Base-by-base conservation (phyloP, 768 basidiomycete genomes). In the Rhodotorula diobovata region DNA sequence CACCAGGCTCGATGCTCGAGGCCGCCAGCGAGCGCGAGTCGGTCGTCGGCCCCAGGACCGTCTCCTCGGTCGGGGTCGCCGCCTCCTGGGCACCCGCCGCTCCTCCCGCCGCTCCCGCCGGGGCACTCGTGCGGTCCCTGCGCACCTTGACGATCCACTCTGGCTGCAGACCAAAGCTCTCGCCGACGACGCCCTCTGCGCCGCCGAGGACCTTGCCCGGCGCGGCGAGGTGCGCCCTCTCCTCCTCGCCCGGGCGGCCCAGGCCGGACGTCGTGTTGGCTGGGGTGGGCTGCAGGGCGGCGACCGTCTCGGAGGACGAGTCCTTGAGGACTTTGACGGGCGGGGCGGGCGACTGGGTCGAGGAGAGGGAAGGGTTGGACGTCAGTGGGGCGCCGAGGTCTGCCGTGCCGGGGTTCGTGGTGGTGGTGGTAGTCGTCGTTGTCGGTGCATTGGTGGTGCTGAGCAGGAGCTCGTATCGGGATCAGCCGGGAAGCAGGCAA, bases 161-260 rank as follows among this genome's bases (percentile, higher is more conserved):
- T 12, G 70, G 70, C 10, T 53, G 43, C 28, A 25, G n/a, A 0
- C 70, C 70, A 12, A 54, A 41, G 35, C 66, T 66, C 5, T 66
- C 66, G 10, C 70, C 70, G n/a, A 71, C 66, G 25, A 71, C 70
- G 21, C 61, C 65, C 34, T 67, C 61, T 2, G 63, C 61, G 15
- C 63, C 54, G 2, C 59, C 69, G 4, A 66, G 48, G 25, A 48
- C 8, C 34, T 53, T 35, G 46, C 11, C 48, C 28, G 11, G 25
- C 23, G 48, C 48, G 25, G 10, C 28, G 20, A 50, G 28, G 48
- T 50, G 48, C 28, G 48, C 48, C 25, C 20, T 9, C n/a, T 56
- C 7, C 55, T 34, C 55, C 55, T 34, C 32, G 53, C 53, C 53
- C 9, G 30, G 16, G 53, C 55, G 32, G 23, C 55, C 55, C 23